Conservation (phyloP, 768 basidiomycete species). For the Scleroderma citrinum region DNA sequence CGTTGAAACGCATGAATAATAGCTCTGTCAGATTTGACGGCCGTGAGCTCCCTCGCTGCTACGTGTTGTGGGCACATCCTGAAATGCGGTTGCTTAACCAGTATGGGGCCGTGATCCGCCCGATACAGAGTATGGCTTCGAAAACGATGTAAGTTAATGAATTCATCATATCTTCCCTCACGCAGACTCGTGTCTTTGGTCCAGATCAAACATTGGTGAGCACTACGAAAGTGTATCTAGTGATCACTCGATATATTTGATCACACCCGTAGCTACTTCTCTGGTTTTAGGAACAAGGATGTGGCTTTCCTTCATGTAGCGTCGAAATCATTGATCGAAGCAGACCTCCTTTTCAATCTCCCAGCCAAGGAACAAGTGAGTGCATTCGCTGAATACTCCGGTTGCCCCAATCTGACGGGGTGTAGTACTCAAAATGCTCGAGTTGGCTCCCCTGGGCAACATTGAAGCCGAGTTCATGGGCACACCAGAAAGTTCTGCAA, state of each 20-base stretch:
- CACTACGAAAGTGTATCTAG: neutral
- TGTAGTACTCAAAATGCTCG: conserved; percentile 34
- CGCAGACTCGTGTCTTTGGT: no score
- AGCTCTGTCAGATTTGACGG: conserved; percentile 56
- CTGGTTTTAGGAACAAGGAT: conserved; percentile 70
- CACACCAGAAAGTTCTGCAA: conserved; percentile 21
- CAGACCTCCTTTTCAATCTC: conserved; percentile 81
- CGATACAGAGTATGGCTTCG: conserved; percentile 69
- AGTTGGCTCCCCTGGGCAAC: conserved; percentile 25
- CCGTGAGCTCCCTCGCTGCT: conserved; percentile 33
- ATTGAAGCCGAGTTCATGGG: conserved; percentile 26
- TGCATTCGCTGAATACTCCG: neutral
- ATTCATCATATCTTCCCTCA: neutral
- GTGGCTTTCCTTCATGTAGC: conserved; percentile 74
- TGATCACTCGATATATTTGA: neutral
- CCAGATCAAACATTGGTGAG: conserved; percentile 48
- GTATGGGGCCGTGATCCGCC: conserved; percentile 62
- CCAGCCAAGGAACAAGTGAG: conserved; percentile 69
- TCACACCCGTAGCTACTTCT: conserved; percentile 48
- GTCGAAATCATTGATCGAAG: conserved; percentile 69
- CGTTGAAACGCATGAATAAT: conserved; percentile 45
- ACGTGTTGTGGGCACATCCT: neutral
- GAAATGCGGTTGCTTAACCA: conserved; percentile 11
- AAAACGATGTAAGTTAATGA: conserved; percentile 48
- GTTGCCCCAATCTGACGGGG: neutral